These are phyloP conservation scores for Teunomyces pallodes DNA, from an alignment of 805 yeast genomes.

Conservation along the genomic window DNA sequence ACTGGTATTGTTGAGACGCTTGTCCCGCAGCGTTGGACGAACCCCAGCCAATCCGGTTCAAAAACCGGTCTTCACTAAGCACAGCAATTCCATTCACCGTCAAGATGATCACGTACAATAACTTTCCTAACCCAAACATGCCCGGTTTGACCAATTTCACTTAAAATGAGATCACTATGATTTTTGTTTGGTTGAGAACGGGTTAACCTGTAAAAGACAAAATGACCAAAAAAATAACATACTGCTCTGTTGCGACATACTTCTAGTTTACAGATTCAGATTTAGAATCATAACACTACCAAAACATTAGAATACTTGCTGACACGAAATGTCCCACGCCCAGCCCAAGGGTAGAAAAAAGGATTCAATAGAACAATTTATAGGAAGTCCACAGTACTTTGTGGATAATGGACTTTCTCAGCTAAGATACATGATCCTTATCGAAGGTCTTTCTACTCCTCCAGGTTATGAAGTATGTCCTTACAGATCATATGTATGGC, in stretches of 20 bases:
- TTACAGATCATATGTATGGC: conserved; percentile 77
- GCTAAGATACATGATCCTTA: conserved; percentile 39
- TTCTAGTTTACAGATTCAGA: too few relatives aligned
- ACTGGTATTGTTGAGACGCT: conserved; percentile 25
- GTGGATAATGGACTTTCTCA: conserved; percentile 51
- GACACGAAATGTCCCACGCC: conserved; percentile 2
- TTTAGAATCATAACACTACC: not conserved
- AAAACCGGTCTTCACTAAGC: conserved; percentile 74
- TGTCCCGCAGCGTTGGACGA: conserved; percentile 14
- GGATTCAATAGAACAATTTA: conserved; percentile 53
- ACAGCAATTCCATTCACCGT: conserved; percentile 75
- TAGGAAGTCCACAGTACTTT: conserved; percentile 43
- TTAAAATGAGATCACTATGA: not conserved
- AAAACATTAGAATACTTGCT: not conserved
- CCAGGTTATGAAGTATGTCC: conserved; percentile 55
- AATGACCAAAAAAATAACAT: too few relatives aligned
- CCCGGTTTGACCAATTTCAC: not conserved
- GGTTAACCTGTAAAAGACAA: not conserved
- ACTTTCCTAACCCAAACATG: conserved; percentile 62
- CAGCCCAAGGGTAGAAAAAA: conserved; percentile 39
- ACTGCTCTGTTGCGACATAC: too few relatives aligned
- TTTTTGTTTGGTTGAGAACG: not conserved
- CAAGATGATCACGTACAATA: conserved; percentile 55
- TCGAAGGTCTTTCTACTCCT: conserved; percentile 41
- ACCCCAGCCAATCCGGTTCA: conserved; percentile 54